These are phyloP conservation scores for Soucietia sequanensis DNA, from an alignment of 805 yeast genomes.

Conservation along the genomic window DNA sequence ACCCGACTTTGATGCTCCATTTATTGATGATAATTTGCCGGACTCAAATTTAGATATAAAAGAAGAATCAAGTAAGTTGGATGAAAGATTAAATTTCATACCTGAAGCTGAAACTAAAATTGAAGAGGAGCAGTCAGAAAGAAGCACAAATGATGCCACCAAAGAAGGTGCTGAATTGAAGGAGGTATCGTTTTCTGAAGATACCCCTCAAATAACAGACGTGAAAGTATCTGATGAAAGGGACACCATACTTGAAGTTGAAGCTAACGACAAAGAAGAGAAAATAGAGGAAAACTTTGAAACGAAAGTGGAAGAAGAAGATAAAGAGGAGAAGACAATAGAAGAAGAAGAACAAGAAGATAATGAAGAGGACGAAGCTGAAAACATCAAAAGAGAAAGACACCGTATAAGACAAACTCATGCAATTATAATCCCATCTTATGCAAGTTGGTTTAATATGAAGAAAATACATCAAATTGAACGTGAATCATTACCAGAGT, in stretches of 20 bases:
- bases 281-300: background rate
- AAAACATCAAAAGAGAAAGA: conserved; percentile 3
- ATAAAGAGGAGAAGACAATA: too few species aligned
- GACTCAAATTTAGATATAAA: too few species aligned
- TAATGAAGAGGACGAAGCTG: conserved; percentile 3
- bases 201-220: too few species aligned
- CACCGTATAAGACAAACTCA: conserved; percentile 60
- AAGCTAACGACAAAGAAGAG: too few species aligned
- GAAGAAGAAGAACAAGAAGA: conserved; percentile 3
- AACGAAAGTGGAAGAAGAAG: background rate
- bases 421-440: conserved; percentile 82
- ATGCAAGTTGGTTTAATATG: conserved; percentile 82
- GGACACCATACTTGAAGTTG: too few species aligned
- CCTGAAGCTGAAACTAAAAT: background rate
- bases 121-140: background rate
- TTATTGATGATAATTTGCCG: background rate
- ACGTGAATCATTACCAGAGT: conserved; percentile 82
- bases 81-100: background rate
- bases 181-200: too few species aligned
- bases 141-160: background rate
- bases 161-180: background rate
- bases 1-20: background rate
- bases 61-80: too few species aligned
- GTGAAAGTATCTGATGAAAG: too few species aligned
- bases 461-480: conserved; percentile 74